These are phyloP conservation scores for Ilex aquifolium DNA, from an alignment of 257 asterid genomes.

Conservation along the genomic window DNA sequence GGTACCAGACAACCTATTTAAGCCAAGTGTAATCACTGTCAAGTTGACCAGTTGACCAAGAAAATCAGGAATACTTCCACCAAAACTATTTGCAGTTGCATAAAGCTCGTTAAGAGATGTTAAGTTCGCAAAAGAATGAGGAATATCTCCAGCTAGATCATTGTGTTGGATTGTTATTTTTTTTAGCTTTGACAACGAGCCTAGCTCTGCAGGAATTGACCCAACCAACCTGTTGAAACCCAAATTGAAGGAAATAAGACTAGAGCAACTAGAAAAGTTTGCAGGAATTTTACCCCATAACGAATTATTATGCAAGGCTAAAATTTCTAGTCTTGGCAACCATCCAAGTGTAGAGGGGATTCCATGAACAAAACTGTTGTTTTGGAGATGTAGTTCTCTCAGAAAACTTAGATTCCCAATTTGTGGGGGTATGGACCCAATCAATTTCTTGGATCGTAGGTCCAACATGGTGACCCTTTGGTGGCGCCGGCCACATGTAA, in stretches of 20 bases:
- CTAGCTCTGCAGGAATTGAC: not conserved
- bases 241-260: not conserved
- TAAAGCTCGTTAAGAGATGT: not conserved
- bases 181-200: not conserved
- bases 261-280: not conserved
- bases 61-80: not conserved
- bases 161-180: not conserved
- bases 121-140: not conserved
- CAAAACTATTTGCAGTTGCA: too few relatives aligned
- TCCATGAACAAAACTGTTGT: not conserved
- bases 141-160: not conserved
- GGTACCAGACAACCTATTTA: not conserved
- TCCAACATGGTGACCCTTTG: slow-evolving; percentile 13
- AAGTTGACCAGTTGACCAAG: not conserved
- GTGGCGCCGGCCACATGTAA: slow-evolving; percentile 12
- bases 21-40: not conserved
- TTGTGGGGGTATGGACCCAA: not conserved
- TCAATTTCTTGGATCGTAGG: not conserved
- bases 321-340: not conserved
- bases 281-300: not conserved
- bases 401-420: not conserved
- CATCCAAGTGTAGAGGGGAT: not conserved
- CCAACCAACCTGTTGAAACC: not conserved
- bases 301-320: not conserved
- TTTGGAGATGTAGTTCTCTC: not conserved